phyloP scores from a whole-genome alignment of 108 stramenopile species.

The Skeletonema costatum region DNA sequence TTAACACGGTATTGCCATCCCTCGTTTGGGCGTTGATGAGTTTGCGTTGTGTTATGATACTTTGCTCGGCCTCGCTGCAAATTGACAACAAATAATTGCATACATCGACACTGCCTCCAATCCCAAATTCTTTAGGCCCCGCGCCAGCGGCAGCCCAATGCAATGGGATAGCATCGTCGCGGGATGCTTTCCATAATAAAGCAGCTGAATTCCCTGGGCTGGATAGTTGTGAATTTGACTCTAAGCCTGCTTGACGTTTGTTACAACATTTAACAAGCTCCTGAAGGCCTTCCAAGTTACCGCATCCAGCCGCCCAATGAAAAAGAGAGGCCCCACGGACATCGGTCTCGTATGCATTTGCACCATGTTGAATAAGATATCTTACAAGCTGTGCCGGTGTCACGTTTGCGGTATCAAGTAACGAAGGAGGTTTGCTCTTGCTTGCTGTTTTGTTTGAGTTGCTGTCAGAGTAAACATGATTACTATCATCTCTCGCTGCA shows the following conservation, averaged over 20 bases:
- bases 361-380: constrained; percentile 73
- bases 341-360: constrained; percentile 77
- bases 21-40: constrained; percentile 68
- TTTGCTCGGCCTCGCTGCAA: constrained; percentile 16
- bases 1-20: constrained; percentile 83
- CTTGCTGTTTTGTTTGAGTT: neutral
- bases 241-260: neutral
- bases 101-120: constrained; percentile 66
- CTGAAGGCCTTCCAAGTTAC: constrained; percentile 60
- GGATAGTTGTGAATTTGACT: neutral
- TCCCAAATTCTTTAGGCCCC: constrained; percentile 76
- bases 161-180: constrained; percentile 79
- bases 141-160: constrained; percentile 87
- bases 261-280: constrained; percentile 41
- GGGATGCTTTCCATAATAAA: constrained; percentile 48
- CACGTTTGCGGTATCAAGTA: constrained; percentile 57
- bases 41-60: constrained; percentile 27
- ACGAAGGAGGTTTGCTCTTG: constrained; percentile 29
- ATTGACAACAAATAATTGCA: constrained; percentile 56
- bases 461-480: constrained; percentile 13
- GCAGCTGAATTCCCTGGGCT: constrained; percentile 51
- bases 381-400: constrained; percentile 58
- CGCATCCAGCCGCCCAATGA: constrained; percentile 85
- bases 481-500: constrained; percentile 70
- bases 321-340: constrained; percentile 66